Conservation (phyloP, 192 early-diverging fungal species). For the Podochytrium sp. region DNA sequence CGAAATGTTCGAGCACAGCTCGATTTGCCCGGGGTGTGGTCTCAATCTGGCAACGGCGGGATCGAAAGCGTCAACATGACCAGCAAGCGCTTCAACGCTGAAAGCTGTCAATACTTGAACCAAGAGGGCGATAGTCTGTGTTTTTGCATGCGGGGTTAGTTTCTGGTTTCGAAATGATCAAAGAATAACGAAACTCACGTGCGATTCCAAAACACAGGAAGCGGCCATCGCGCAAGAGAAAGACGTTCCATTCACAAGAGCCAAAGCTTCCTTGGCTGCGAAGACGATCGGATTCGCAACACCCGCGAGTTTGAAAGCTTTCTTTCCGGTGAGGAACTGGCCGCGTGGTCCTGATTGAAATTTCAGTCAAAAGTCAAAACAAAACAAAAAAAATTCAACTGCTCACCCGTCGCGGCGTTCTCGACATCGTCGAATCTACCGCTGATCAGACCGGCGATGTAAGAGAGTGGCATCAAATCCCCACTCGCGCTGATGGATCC, state of each 20-base stretch:
- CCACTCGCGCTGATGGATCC: conserved; percentile 14
- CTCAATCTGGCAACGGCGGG: neutral
- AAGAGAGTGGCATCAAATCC: conserved; percentile 14
- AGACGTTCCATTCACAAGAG: conserved; percentile 17
- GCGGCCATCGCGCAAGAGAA: conserved; percentile 4
- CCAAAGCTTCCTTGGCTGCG: neutral
- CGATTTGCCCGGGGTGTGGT: conserved; percentile 12
- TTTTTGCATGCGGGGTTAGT: neutral
- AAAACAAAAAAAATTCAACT: neutral
- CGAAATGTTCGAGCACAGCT: neutral
- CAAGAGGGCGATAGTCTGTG: neutral
- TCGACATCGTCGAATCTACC: neutral
- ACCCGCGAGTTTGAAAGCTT: neutral
- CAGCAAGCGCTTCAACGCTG: conserved; percentile 10
- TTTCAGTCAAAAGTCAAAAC: neutral
- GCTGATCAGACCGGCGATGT: neutral
- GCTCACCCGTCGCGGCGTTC: neutral
- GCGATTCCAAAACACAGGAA: neutral
- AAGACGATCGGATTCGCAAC: neutral
- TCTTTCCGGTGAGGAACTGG: neutral
- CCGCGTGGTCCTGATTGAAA: neutral
- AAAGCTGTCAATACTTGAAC: conserved; percentile 7
- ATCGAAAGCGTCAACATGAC: conserved; percentile 18
- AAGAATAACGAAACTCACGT: neutral
- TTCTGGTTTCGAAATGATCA: neutral